Percentiles rank a stretch among this genome's conserved stretches.
Conservation (phyloP, 805 yeast genomes). For the Candida berthetii region DNA sequence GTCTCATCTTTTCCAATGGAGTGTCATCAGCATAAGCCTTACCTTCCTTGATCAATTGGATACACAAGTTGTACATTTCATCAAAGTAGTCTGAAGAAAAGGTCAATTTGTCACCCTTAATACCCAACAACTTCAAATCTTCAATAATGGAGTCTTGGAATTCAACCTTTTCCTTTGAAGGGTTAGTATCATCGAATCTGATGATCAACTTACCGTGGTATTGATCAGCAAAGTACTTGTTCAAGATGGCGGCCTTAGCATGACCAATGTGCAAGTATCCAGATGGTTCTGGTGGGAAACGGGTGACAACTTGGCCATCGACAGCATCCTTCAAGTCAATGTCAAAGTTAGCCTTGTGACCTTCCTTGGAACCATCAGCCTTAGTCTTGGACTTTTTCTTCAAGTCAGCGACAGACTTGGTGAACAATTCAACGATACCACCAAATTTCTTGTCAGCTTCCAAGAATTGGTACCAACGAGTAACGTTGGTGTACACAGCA, state of each 20-base stretch:
- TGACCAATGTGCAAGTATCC: conserved; percentile 97
- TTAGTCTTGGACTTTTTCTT: conserved; percentile 58
- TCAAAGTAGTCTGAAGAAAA: conserved; percentile 94
- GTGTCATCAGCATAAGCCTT: conserved; percentile 98
- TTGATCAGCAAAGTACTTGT: conserved; percentile 92
- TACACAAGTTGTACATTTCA: conserved; percentile 80
- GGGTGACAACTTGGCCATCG: conserved; percentile 93
- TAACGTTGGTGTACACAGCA: conserved; percentile 75
- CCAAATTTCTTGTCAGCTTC: conserved; percentile 67
- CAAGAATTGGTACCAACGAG: conserved; percentile 87
- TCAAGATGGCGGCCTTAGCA: conserved; percentile 95
- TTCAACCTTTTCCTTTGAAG: conserved; percentile 92
- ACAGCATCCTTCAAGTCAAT: conserved; percentile 89
- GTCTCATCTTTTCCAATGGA: conserved; percentile 91
- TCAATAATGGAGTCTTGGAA: conserved; percentile 91
- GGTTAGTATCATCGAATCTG: conserved; percentile 98
- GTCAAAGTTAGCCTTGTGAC: conserved; percentile 92
- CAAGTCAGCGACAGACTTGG: conserved; percentile 65
- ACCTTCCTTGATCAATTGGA: conserved; percentile 88
- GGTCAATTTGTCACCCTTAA: conserved; percentile 84
- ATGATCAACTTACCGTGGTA: conserved; percentile 95
- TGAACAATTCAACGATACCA: conserved; percentile 57
- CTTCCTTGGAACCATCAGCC: conserved; percentile 61
- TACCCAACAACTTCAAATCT: conserved; percentile 85
- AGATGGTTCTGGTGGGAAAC: conserved; percentile 98